phyloP scores from a whole-genome alignment of 208 protist species.

The Leishmania arabica region DNA sequence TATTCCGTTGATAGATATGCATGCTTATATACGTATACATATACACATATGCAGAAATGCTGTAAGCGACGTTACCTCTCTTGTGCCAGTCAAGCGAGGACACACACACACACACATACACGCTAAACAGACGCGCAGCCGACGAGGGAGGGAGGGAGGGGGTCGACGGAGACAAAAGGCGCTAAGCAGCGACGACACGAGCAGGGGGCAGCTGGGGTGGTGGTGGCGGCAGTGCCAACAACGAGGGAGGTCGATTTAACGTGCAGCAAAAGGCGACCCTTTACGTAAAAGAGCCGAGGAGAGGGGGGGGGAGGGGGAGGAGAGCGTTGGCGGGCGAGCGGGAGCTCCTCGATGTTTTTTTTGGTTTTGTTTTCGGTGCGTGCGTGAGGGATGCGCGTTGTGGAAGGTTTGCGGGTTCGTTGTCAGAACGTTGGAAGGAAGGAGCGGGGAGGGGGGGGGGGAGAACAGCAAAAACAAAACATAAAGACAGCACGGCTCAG shows the following conservation, averaged over 20 bases:
- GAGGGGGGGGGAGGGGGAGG: background rate
- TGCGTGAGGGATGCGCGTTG: background rate
- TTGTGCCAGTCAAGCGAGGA: background rate
- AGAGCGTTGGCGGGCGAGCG: background rate
- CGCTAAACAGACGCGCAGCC: background rate
- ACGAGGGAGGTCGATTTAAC: background rate
- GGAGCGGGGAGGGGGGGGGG: background rate
- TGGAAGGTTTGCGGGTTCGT: background rate
- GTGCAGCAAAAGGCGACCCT: background rate
- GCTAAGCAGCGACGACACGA: background rate
- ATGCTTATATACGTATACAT: too few relatives aligned
- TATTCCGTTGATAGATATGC: too few relatives aligned
- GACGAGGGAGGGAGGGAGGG: background rate
- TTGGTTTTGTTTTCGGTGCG: background rate
- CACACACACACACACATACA: background rate
- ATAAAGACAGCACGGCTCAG: too few relatives aligned
- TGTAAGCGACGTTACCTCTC: background rate
- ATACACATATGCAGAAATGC: too few relatives aligned
- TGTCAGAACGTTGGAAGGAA: background rate
- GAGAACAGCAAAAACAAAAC: too few relatives aligned
- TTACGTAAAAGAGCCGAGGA: background rate
- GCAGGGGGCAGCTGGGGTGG: too few relatives aligned
- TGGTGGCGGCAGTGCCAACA: constrained; percentile 9
- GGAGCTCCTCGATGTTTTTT: background rate
- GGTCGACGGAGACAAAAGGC: background rate